These are phyloP conservation scores for Phytophthora uliginosa DNA, from an alignment of 352 stramenopile genomes.

Conservation along the genomic window DNA sequence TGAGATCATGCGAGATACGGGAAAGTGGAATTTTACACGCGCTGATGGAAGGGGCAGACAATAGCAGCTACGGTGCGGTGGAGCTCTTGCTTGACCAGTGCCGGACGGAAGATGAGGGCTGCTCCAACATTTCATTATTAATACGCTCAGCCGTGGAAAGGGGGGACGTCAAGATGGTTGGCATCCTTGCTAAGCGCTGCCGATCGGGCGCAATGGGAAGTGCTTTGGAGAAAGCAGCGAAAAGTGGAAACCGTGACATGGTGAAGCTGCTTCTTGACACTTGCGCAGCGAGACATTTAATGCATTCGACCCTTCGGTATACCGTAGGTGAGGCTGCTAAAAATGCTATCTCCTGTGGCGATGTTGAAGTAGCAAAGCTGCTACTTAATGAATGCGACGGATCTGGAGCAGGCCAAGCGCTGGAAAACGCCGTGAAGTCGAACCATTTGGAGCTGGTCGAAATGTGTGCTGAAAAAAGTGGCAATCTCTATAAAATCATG, in stretches of 20 bases:
- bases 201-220: neutral
- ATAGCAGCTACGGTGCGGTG: neutral
- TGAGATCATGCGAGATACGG: neutral
- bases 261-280: slow-evolving; percentile 4
- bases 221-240: neutral
- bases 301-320: neutral
- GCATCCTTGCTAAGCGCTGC: neutral
- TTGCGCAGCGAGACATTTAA: neutral
- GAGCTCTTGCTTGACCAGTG: neutral
- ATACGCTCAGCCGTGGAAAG: neutral
- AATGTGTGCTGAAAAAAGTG: neutral
- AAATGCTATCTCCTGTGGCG: neutral
- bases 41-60: neutral
- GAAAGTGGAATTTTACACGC: neutral
- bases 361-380: neutral
- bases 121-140: neutral
- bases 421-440: neutral
- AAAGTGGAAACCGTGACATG: neutral
- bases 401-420: neutral
- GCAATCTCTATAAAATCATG: neutral
- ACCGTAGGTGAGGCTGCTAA: neutral
- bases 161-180: neutral
- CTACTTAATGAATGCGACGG: neutral
- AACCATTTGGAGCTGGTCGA: neutral
- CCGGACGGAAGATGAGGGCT: neutral